phyloP scores from a whole-genome alignment of 2,329 filamentous ascomycete genomes.

The Alternaria consortialis region DNA sequence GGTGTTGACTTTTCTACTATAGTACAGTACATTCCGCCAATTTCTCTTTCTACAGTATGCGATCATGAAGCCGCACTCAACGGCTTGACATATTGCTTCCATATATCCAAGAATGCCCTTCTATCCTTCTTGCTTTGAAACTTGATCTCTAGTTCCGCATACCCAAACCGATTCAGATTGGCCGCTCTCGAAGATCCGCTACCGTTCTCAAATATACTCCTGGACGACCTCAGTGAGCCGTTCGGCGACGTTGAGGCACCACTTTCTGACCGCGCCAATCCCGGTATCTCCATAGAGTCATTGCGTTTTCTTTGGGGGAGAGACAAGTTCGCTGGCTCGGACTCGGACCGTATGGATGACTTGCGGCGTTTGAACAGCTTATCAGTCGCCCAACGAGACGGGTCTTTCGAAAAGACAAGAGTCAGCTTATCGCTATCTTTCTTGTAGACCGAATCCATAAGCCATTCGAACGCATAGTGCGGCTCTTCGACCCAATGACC shows the following conservation, averaged over 20 bases:
- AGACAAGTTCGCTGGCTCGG: constrained; percentile 5
- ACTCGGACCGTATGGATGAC: constrained; percentile 20
- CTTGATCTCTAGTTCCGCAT: constrained; percentile 39
- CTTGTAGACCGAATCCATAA: constrained; percentile 34
- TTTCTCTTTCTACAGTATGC: neutral
- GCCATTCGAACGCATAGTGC: constrained; percentile 44
- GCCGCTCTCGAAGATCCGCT: constrained; percentile 1
- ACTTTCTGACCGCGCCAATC: constrained; percentile 20
- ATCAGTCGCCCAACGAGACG: constrained; percentile 35
- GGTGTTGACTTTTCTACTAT: neutral
- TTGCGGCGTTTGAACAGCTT: constrained; percentile 38
- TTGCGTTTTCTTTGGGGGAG: constrained; percentile 12
- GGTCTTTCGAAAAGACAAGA: constrained; percentile 42
- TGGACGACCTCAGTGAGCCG: constrained; percentile 21
- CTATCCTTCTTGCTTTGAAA: constrained; percentile 40
- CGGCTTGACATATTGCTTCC: constrained; percentile 37
- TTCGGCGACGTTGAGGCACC: constrained; percentile 23
- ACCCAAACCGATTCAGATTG: constrained; percentile 41
- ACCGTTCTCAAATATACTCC: constrained; percentile 17
- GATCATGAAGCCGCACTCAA: constrained; percentile 9
- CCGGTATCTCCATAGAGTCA: constrained; percentile 20
- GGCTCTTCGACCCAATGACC: constrained; percentile 49
- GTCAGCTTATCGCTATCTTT: constrained; percentile 35
- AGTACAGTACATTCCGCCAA: neutral
- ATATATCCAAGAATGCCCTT: constrained; percentile 38